Conservation (phyloP, 805 yeast genomes). For the Wickerhamomyces ciferrii region DNA sequence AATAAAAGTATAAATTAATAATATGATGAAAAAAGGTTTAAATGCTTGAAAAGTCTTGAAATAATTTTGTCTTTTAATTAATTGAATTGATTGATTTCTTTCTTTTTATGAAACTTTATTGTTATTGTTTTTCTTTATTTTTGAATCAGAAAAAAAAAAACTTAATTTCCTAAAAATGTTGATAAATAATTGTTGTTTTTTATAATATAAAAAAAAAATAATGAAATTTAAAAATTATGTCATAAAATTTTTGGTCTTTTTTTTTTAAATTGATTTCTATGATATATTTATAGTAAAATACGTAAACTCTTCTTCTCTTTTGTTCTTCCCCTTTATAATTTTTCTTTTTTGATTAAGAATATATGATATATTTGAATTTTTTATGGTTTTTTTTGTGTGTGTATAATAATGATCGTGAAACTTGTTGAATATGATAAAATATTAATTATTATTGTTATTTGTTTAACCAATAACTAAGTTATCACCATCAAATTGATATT, state of each 20-base stretch:
- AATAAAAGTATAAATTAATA: not conserved
- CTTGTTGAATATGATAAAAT: not conserved
- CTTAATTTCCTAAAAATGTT: not conserved
- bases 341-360: not conserved
- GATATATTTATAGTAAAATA: not conserved
- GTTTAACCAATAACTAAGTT: conserved; percentile 81
- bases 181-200: not conserved
- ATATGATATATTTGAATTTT: not conserved
- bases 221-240: too few relatives aligned
- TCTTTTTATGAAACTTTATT: not conserved
- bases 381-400: not conserved
- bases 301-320: not conserved
- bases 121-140: not conserved
- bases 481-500: conserved; percentile 81
- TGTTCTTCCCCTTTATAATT: not conserved
- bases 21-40: not conserved
- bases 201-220: not conserved
- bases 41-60: too few relatives aligned
- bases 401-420: not conserved
- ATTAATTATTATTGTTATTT: not conserved
- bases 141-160: not conserved
- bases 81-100: not conserved
- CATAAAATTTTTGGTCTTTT: too few relatives aligned
- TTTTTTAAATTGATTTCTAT: not conserved
- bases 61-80: not conserved